Percentiles rank a stretch among this genome's conserved stretches.
Conservation (phyloP, 768 basidiomycete species). For the Termitomyces sp. region DNA sequence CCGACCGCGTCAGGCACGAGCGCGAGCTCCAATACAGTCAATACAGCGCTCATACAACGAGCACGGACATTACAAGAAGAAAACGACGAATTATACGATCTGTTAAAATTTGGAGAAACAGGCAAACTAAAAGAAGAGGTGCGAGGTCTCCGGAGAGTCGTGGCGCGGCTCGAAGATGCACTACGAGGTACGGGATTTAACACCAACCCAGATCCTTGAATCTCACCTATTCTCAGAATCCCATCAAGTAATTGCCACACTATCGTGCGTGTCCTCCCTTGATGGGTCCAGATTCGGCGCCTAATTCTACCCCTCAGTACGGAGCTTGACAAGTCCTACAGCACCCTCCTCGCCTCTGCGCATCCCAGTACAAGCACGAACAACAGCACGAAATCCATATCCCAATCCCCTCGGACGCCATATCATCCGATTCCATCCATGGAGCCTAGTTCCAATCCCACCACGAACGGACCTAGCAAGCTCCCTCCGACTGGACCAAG, state of each 20-base stretch:
- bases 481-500: slow-evolving; percentile 74
- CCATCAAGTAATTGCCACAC: slow-evolving; percentile 58
- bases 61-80: slow-evolving; percentile 74
- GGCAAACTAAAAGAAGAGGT: slow-evolving; percentile 82
- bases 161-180: slow-evolving; percentile 66
- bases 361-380: slow-evolving; percentile 31
- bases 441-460: slow-evolving; percentile 10
- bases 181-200: slow-evolving; percentile 51
- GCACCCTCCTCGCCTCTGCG: slow-evolving; percentile 43
- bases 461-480: slow-evolving; percentile 33
- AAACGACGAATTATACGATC: slow-evolving; percentile 79
- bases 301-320: slow-evolving; percentile 26
- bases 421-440: slow-evolving; percentile 29
- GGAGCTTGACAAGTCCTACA: slow-evolving; percentile 75
- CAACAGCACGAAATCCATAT: slow-evolving; percentile 30
- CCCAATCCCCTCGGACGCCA: slow-evolving; percentile 41
- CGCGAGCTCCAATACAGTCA: slow-evolving; percentile 47
- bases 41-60: slow-evolving; percentile 71
- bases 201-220: neutral
- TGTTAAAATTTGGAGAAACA: slow-evolving; percentile 69
- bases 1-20: slow-evolving; percentile 23
- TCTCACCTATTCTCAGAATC: slow-evolving; percentile 50
- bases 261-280: slow-evolving; percentile 54
- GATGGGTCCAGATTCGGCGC: slow-evolving; percentile 8
- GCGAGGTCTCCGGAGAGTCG: slow-evolving; percentile 58